Conservation (phyloP, 805 yeast genomes). For the Monosporozyma yasuniensis region DNA sequence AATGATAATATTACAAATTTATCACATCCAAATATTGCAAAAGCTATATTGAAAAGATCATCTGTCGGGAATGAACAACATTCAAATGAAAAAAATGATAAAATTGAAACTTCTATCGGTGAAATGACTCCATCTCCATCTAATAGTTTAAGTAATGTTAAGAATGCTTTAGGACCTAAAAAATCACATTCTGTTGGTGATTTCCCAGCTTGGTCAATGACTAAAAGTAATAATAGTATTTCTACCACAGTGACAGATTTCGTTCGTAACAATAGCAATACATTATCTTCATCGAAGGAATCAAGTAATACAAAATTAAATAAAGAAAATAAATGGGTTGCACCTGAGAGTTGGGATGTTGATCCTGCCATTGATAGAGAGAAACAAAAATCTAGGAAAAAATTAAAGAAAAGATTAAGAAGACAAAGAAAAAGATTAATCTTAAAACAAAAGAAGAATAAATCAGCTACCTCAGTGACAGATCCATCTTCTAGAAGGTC, state of each 20-base stretch:
- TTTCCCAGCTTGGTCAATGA: slow-evolving; percentile 4
- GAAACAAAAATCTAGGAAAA: slow-evolving; percentile 3
- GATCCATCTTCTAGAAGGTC: not conserved
- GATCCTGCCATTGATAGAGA: slow-evolving; percentile 23
- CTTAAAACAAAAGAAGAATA: not conserved
- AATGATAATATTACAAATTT: not conserved
- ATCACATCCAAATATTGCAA: not conserved
- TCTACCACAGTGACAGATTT: not conserved
- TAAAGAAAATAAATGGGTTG: slow-evolving; percentile 34
- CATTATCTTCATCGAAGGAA: not conserved
- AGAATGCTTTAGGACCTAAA: slow-evolving; percentile 4
- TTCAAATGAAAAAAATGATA: not conserved
- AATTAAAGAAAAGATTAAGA: not conserved
- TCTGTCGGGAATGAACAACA: not conserved
- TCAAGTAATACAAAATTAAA: not conserved
- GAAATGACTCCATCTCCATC: not conserved
- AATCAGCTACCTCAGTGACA: not conserved
- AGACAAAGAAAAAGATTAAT: not conserved
- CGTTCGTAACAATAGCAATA: not conserved
- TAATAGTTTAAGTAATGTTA: not conserved
- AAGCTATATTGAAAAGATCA: not conserved
- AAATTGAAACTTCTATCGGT: not conserved
- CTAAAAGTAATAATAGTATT: not conserved
- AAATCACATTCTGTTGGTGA: slow-evolving; percentile 13
- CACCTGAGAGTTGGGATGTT: slow-evolving; percentile 59